Percentiles rank a stretch among this genome's conserved stretches.
Evolutionary conservation across 2,329 filamentous ascomycete species (phyloP).

Genomic region (Paecilomyces sp.): DNA sequence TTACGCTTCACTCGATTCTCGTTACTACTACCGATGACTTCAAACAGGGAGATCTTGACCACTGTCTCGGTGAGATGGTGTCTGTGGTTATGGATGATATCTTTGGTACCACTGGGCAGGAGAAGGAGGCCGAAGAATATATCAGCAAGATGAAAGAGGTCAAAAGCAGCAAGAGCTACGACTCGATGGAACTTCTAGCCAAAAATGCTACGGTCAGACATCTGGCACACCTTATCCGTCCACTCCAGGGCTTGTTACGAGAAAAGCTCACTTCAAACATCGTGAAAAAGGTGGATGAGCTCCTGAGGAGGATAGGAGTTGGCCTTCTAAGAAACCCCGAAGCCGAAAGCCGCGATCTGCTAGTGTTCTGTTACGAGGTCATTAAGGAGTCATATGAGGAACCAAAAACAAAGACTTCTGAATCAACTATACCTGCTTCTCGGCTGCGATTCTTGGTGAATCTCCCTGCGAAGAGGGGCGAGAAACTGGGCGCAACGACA

Average conservation of each 20-base stretch:
- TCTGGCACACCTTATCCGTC: conserved; percentile 68
- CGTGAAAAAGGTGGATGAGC: conserved; percentile 82
- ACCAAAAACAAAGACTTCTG: conserved; percentile 36
- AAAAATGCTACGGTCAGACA: conserved; percentile 69
- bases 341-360: conserved; percentile 68
- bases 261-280: conserved; percentile 79
- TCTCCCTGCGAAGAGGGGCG: conserved; percentile 64
- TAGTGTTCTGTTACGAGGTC: conserved; percentile 94
- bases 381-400: conserved; percentile 77
- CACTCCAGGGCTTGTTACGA: conserved; percentile 68
- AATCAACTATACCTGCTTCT: conserved; percentile 17
- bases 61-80: conserved; percentile 72
- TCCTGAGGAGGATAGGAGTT: conserved; percentile 73
- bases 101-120: conserved; percentile 84
- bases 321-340: conserved; percentile 77
- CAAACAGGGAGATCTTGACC: conserved; percentile 77
- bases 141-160: conserved; percentile 94
- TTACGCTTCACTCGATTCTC: conserved; percentile 86
- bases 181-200: conserved; percentile 90
- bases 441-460: conserved; percentile 66
- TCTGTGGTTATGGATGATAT: conserved; percentile 94
- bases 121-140: conserved; percentile 96
- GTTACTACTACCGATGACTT: conserved; percentile 67
- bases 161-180: conserved; percentile 95
- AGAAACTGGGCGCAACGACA: conserved; percentile 63